Conservation (phyloP, 2,329 filamentous ascomycete species). For the Beauveria bassiana region DNA sequence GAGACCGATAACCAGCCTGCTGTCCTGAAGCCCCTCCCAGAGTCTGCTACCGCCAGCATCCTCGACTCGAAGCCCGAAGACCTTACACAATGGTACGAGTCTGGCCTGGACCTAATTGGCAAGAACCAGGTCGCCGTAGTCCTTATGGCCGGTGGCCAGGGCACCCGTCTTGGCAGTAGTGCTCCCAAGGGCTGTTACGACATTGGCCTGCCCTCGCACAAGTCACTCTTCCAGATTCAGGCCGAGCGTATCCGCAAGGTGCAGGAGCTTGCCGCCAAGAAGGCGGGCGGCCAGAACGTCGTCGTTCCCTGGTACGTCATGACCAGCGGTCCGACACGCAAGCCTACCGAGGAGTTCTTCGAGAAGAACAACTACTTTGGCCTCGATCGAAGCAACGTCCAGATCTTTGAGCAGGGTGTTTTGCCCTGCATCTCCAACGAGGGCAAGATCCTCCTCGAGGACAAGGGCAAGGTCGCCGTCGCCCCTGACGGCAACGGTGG, state of each 20-base stretch:
- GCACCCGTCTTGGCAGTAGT: conserved; percentile 87
- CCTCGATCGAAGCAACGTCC: conserved; percentile 72
- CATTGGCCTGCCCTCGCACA: conserved; percentile 85
- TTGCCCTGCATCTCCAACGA: conserved; percentile 96
- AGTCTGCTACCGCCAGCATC: conserved; percentile 78
- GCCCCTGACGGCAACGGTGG: conserved; percentile 97
- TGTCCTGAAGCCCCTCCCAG: conserved; percentile 77
- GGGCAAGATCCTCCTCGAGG: conserved; percentile 91
- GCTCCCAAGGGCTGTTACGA: conserved; percentile 97
- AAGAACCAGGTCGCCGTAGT: conserved; percentile 77
- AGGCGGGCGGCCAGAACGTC: conserved; percentile 46
- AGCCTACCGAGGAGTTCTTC: conserved; percentile 91
- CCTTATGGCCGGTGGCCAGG: conserved; percentile 94
- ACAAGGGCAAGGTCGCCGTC: conserved; percentile 83
- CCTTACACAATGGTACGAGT: conserved; percentile 75
- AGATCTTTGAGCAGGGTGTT: conserved; percentile 95
- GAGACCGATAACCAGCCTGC: conserved; percentile 49
- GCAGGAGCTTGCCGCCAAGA: conserved; percentile 70
- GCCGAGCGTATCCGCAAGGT: conserved; percentile 87
- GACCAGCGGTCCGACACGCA: conserved; percentile 91
- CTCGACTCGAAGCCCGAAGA: conserved; percentile 77
- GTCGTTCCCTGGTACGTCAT: conserved; percentile 98
- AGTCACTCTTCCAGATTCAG: conserved; percentile 96
- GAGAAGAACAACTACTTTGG: conserved; percentile 86
- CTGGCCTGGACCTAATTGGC: conserved; percentile 71